Percentiles rank a stretch among this genome's conserved stretches.
phyloP scores from a whole-genome alignment of 805 yeast species.

The Yamadazyma takamatsuzukensis region DNA sequence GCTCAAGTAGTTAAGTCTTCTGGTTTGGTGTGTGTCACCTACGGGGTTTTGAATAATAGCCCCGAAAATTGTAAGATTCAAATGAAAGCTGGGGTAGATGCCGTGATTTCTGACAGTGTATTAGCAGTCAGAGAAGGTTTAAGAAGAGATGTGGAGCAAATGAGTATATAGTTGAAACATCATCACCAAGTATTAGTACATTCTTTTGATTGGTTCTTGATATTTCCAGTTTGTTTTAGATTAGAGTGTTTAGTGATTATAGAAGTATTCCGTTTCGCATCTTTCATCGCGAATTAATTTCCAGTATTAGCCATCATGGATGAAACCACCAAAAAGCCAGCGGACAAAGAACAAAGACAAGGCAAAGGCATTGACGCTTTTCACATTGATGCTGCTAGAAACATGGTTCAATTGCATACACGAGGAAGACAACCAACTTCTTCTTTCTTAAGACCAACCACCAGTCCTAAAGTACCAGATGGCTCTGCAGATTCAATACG shows the following conservation, averaged over 20 bases:
- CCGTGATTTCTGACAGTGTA: constrained; percentile 95
- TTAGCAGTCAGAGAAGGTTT: constrained; percentile 87
- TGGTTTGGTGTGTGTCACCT: constrained; percentile 90
- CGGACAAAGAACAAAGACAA: too few species aligned
- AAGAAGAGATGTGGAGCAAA: constrained; percentile 34
- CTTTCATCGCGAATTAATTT: too few species aligned
- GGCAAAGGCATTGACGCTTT: constrained; percentile 47
- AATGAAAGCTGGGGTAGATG: constrained; percentile 94
- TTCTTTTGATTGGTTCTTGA: too few species aligned
- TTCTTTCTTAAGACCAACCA: not conserved
- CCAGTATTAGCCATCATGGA: too few species aligned
- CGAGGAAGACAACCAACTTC: constrained; percentile 30
- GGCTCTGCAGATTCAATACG: too few species aligned
- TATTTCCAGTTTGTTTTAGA: too few species aligned
- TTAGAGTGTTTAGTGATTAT: too few species aligned
- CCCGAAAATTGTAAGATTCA: constrained; percentile 82
- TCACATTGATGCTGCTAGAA: constrained; percentile 59
- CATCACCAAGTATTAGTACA: too few species aligned
- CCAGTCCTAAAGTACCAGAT: too few species aligned
- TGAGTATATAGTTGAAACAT: too few species aligned
- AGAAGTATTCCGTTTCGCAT: too few species aligned
- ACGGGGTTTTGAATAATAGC: constrained; percentile 79
- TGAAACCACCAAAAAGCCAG: too few species aligned
- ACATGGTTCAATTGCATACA: constrained; percentile 52
- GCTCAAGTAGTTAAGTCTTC: constrained; percentile 87